Conservation (phyloP, 1,284 basidiomycete species). For the Sporisorium scitamineum region DNA sequence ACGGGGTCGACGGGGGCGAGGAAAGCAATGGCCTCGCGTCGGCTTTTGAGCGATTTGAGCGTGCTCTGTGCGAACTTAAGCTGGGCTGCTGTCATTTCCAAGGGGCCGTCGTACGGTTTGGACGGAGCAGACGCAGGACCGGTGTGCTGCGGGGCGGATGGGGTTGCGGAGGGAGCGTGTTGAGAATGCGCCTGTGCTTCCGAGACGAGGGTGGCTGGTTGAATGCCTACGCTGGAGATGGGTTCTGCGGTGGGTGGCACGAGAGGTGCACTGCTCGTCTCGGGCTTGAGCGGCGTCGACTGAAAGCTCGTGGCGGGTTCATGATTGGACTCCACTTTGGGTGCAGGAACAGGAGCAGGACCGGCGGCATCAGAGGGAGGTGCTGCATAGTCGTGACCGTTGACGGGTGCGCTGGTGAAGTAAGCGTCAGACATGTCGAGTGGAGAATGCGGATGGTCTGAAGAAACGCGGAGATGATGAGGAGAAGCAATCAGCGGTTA, state of each 20-base stretch:
- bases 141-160: conserved; percentile 11
- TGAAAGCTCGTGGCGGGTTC: conserved; percentile 8
- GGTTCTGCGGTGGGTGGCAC: conserved; percentile 43
- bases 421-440: conserved; percentile 30
- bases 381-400: conserved; percentile 20
- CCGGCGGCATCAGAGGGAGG: not conserved
- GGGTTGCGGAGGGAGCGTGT: not conserved
- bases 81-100: conserved; percentile 73
- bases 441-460: not conserved
- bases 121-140: conserved; percentile 3
- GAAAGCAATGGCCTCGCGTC: conserved; percentile 86
- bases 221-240: conserved; percentile 33
- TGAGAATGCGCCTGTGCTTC: conserved; percentile 27
- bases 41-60: conserved; percentile 85
- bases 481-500: not conserved
- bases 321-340: conserved; percentile 15
- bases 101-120: conserved; percentile 40
- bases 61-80: conserved; percentile 84
- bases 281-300: conserved; percentile 11
- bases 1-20: conserved; percentile 89
- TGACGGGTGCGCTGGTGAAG: conserved; percentile 12
- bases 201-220: conserved; percentile 26
- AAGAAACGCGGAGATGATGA: no score
- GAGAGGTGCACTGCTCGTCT: conserved; percentile 24
- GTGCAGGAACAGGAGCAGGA: not conserved